These are phyloP conservation scores for Thozetella sp. DNA, from an alignment of 495 filamentous ascomycete genomes.

Conservation along the genomic window DNA sequence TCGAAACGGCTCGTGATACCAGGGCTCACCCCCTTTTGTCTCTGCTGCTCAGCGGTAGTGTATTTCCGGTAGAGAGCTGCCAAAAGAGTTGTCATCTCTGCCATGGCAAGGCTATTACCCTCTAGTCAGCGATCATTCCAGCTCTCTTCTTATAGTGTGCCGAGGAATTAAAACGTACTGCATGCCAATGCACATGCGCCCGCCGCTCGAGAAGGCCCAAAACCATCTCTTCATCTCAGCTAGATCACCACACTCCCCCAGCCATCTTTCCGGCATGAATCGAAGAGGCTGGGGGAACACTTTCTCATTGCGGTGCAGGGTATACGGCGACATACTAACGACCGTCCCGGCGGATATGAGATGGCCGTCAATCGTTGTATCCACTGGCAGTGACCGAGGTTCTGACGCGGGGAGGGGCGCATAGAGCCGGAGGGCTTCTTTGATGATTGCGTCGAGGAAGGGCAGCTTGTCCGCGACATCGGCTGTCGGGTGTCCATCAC, in stretches of 20 bases:
- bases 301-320: not conserved
- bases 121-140: not conserved
- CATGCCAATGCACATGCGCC: not conserved
- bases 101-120: not conserved
- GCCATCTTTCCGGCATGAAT: slow-evolving; percentile 1
- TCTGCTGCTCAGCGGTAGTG: not conserved
- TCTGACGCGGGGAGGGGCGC: slow-evolving; percentile 21
- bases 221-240: slow-evolving; percentile 1
- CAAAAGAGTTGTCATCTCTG: not conserved
- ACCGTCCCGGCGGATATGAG: not conserved
- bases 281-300: not conserved
- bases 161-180: not conserved
- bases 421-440: slow-evolving; percentile 57
- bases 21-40: not conserved
- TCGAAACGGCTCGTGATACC: not conserved
- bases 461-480: slow-evolving; percentile 48
- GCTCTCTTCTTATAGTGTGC: not conserved
- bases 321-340: not conserved
- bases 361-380: not conserved
- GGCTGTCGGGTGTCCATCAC: slow-evolving; percentile 47
- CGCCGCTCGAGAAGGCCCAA: not conserved
- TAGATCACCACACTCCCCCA: not conserved
- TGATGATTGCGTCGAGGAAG: slow-evolving; percentile 52
- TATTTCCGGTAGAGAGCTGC: not conserved
- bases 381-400: not conserved